Evolutionary conservation across 768 basidiomycete species (phyloP).

Genomic region (Gymnopilus junonius): DNA sequence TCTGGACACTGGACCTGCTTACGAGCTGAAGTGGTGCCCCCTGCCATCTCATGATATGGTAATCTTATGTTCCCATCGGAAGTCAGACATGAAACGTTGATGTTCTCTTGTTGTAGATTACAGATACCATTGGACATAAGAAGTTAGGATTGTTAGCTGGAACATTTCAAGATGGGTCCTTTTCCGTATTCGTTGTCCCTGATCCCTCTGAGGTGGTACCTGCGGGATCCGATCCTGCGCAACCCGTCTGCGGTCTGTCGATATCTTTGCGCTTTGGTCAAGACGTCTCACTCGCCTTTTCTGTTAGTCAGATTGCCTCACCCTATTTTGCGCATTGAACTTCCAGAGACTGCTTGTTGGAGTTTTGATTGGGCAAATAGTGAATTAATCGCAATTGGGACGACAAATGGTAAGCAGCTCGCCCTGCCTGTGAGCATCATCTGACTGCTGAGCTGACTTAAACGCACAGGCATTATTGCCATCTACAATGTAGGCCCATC

Average conservation of each 20-base stretch:
- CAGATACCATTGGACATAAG: constrained; percentile 31
- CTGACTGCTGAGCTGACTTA: constrained; percentile 1
- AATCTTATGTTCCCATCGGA: background rate
- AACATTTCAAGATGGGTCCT: constrained; percentile 85
- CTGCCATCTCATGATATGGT: constrained; percentile 75
- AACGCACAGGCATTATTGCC: constrained; percentile 51
- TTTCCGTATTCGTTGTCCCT: constrained; percentile 80
- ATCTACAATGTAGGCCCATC: constrained; percentile 57
- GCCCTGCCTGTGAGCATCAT: background rate
- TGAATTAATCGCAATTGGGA: constrained; percentile 79
- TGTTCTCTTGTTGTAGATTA: constrained; percentile 18
- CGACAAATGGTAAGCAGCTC: constrained; percentile 68
- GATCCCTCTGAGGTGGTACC: constrained; percentile 62
- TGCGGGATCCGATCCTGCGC: constrained; percentile 25
- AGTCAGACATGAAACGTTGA: background rate
- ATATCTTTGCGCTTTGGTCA: background rate
- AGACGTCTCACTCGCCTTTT: background rate
- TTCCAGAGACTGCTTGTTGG: constrained; percentile 79
- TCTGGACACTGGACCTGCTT: constrained; percentile 77
- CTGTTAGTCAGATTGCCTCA: constrained; percentile 59
- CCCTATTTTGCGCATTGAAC: constrained; percentile 72
- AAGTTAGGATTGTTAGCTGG: constrained; percentile 88
- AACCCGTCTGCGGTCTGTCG: constrained; percentile 56
- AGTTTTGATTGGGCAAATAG: constrained; percentile 92
- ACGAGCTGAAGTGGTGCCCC: constrained; percentile 93